These are phyloP conservation scores for Dichotomopilus funicola DNA, from an alignment of 2,329 filamentous ascomycete genomes.

Conservation along the genomic window DNA sequence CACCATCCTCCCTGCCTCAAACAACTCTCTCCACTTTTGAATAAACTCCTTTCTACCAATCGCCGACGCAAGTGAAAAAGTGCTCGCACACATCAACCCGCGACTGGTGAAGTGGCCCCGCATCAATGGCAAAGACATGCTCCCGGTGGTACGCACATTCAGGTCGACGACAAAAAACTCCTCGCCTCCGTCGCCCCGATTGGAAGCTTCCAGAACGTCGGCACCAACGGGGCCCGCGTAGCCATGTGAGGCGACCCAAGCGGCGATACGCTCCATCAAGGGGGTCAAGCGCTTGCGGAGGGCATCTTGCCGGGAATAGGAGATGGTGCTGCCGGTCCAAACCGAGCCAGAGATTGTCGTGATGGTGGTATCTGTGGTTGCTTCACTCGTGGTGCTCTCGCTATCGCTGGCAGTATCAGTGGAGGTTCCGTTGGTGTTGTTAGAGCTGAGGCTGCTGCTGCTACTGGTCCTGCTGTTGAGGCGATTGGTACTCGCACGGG, in stretches of 20 bases:
- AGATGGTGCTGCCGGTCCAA: slow-evolving; percentile 32
- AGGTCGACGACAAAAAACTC: slow-evolving; percentile 29
- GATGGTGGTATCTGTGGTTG: too few relatives aligned
- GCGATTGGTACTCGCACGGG: too few relatives aligned
- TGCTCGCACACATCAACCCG: slow-evolving; percentile 25
- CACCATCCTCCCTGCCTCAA: slow-evolving; percentile 26
- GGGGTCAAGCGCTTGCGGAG: slow-evolving; percentile 22
- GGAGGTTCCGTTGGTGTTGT: too few relatives aligned
- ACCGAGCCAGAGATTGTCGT: slow-evolving; percentile 15
- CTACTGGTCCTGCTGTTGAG: slow-evolving; percentile 11
- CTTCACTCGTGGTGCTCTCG: too few relatives aligned
- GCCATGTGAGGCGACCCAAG: slow-evolving; percentile 26
- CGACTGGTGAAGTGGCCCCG: slow-evolving; percentile 26
- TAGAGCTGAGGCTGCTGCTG: too few relatives aligned
- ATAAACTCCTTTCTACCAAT: slow-evolving; percentile 25
- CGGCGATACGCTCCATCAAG: slow-evolving; percentile 22
- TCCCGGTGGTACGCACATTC: slow-evolving; percentile 31
- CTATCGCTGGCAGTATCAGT: too few relatives aligned
- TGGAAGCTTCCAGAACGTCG: slow-evolving; percentile 25
- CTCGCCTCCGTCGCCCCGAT: slow-evolving; percentile 1
- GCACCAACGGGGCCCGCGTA: slow-evolving; percentile 31
- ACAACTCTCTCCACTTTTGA: slow-evolving; percentile 21
- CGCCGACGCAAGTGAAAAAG: slow-evolving; percentile 26
- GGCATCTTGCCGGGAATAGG: slow-evolving; percentile 28
- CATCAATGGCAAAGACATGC: slow-evolving; percentile 27